phyloP scores from a whole-genome alignment of 768 basidiomycete species.

The Termitomyces sp. region DNA sequence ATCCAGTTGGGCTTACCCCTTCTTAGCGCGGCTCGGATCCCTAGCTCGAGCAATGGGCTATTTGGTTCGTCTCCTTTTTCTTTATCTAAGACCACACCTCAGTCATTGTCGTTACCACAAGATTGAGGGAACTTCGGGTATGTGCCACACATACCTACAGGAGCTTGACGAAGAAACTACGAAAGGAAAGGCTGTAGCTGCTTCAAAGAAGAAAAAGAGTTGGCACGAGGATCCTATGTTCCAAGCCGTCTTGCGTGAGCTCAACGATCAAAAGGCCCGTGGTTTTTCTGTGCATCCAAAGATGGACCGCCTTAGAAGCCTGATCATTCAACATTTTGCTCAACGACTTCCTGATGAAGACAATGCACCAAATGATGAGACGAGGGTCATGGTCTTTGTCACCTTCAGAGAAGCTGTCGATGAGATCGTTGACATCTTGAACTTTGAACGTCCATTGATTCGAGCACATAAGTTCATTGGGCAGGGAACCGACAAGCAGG shows the following conservation, averaged over 20 bases:
- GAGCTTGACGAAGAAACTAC: slow-evolving; percentile 32
- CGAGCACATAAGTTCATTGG: slow-evolving; percentile 86
- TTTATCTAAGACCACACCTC: background rate
- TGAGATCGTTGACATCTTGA: slow-evolving; percentile 80
- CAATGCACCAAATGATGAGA: slow-evolving; percentile 31
- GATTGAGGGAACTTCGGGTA: slow-evolving; percentile 78
- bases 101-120: slow-evolving; percentile 21
- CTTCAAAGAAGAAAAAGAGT: slow-evolving; percentile 38
- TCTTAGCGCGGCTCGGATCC: slow-evolving; percentile 44
- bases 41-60: slow-evolving; percentile 86
- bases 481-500: slow-evolving; percentile 79
- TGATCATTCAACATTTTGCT: slow-evolving; percentile 79
- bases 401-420: slow-evolving; percentile 88
- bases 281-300: slow-evolving; percentile 81
- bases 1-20: slow-evolving; percentile 43
- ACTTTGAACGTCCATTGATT: slow-evolving; percentile 71
- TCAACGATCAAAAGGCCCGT: slow-evolving; percentile 49
- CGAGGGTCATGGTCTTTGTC: slow-evolving; percentile 91
- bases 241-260: slow-evolving; percentile 58
- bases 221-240: slow-evolving; percentile 53
- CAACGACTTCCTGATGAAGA: slow-evolving; percentile 39
- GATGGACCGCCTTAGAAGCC: slow-evolving; percentile 73
- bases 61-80: slow-evolving; percentile 46
- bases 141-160: slow-evolving; percentile 67
- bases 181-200: slow-evolving; percentile 31